These are phyloP conservation scores for Oleoguttula mirabilis DNA, from an alignment of 495 filamentous ascomycete genomes.

Conservation along the genomic window DNA sequence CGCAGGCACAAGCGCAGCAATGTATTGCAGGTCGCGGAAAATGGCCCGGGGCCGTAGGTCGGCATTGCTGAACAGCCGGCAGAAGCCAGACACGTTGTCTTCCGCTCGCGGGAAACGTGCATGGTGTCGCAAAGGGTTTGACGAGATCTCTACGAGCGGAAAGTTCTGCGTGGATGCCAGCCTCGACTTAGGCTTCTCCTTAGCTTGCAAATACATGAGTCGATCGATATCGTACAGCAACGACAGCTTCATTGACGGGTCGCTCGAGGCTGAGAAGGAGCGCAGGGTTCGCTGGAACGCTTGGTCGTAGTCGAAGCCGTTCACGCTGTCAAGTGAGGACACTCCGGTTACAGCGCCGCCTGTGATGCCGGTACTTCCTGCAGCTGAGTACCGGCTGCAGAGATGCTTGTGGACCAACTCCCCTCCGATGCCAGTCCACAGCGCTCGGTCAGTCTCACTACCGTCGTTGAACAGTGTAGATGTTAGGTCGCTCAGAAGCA, in stretches of 20 bases:
- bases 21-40: slow-evolving; percentile 91
- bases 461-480: slow-evolving; percentile 71
- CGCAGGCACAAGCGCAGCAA: slow-evolving; percentile 79
- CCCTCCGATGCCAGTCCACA: slow-evolving; percentile 59
- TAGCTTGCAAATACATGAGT: slow-evolving; percentile 1
- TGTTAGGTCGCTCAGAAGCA: slow-evolving; percentile 82
- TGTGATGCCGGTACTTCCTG: background rate
- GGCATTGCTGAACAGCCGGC: slow-evolving; percentile 63
- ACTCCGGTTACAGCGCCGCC: background rate
- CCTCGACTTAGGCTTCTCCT: background rate
- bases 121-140: background rate
- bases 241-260: slow-evolving; percentile 7
- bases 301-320: slow-evolving; percentile 7
- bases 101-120: slow-evolving; percentile 35
- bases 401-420: slow-evolving; percentile 32
- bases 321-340: too few relatives aligned
- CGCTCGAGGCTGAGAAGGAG: slow-evolving; percentile 1
- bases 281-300: slow-evolving; percentile 7
- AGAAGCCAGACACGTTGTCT: slow-evolving; percentile 65
- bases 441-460: slow-evolving; percentile 90
- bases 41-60: slow-evolving; percentile 76
- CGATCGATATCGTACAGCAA: slow-evolving; percentile 9
- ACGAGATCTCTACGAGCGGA: background rate
- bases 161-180: background rate
- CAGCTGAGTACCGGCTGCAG: background rate